phyloP scores from a whole-genome alignment of 257 asterid species.

The Solanum dulcamara region DNA sequence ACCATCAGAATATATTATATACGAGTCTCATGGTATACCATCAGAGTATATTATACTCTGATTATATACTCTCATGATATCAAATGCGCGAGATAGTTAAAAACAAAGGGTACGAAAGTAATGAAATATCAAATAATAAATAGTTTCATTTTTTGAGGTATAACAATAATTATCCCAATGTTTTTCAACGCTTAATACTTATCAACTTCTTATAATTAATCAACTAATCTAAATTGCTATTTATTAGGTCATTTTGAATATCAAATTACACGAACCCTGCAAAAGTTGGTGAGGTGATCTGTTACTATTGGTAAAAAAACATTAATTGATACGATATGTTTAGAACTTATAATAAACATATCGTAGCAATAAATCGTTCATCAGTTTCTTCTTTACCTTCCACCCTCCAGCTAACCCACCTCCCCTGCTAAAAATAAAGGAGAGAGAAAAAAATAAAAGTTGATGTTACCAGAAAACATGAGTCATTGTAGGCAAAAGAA shows the following conservation, averaged over 20 bases:
- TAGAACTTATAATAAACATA: no score
- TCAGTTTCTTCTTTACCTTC: neutral
- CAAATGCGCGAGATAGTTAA: no score
- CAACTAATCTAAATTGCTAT: neutral
- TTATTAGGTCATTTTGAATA: neutral
- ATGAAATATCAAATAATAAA: no score
- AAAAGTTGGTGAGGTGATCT: neutral
- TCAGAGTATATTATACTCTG: no score
- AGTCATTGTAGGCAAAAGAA: neutral
- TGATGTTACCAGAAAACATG: neutral
- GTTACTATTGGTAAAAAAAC: neutral
- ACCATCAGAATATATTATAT: no score
- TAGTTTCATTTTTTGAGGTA: no score
- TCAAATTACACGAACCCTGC: neutral
- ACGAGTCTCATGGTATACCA: no score
- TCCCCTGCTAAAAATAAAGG: neutral
- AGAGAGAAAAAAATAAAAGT: neutral
- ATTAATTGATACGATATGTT: no score
- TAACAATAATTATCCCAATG: no score
- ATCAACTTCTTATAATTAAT: neutral
- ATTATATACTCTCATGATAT: no score
- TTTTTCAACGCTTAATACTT: neutral
- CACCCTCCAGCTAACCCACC: neutral
- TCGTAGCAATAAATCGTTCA: neutral
- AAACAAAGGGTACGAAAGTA: no score